Base-by-base conservation (phyloP, 78 protist genomes). In the Cyanophora paradoxa region DNA sequence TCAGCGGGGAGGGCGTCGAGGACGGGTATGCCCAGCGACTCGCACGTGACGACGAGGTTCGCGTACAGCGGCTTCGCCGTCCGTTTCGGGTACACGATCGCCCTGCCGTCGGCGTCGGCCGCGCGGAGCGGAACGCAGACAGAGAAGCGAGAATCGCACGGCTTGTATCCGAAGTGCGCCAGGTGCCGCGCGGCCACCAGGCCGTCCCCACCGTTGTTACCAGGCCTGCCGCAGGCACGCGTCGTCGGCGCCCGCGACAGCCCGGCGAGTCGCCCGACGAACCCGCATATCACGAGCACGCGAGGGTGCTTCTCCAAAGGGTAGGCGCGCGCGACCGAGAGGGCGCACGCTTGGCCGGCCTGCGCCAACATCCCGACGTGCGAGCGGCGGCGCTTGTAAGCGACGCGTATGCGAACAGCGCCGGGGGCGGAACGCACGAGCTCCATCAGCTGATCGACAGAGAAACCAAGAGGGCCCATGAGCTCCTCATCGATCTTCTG, bases 121-220 rank as follows among this genome's bases (percentile, higher is more conserved):
- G 36, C 36, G 44, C 4, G 36, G 36, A 58, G 44, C 4, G 64
- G 36, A 4, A 58, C 36, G 24, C 42, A 13, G 7, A 62, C 42
- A 62, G 14, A 13, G 46, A 17, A 7, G 34, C 13, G 13, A 4
- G 34, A 65, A 31, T 5, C 33, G 34, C 50, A 10, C 41, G 48
- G 24, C 54, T 84, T 6, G 31, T 6, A 77, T 10, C 93, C 92
- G 54, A 87, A 92, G n/a, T 50, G 72, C 34, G 54, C 46, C 28
- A 92, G 54, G 63, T 92, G 95, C 30, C 95, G 77, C 16, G 95
- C 92, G 8, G 86, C 81, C 4, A 90, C 92, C 2, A 92, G 73
- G 17, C 96, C 96, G 52, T 92, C 96, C 26, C 96, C 96, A 16
- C 96, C 96, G 69, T 93, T 93, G 74, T 90, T 82, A 37, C 90